Evolutionary conservation across 805 yeast species (phyloP).

Genomic region (Lipomyces spencermartinsiae): DNA sequence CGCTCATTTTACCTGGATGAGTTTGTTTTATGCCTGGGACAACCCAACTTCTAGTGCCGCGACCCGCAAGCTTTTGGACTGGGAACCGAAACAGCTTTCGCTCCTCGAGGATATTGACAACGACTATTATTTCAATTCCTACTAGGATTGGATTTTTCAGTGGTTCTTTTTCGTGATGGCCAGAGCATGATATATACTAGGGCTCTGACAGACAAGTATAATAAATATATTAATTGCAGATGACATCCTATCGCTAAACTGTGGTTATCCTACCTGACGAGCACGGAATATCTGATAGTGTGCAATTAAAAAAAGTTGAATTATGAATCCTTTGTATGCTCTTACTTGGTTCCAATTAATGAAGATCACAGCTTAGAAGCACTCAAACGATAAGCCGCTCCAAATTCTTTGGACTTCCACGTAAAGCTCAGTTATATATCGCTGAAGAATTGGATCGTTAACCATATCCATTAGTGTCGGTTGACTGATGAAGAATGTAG

Average conservation of each 20-base stretch:
- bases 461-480: too few species aligned
- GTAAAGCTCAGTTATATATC: too few species aligned
- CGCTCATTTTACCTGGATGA: conserved; percentile 11
- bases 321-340: too few species aligned
- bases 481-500: too few species aligned
- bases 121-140: conserved; percentile 8
- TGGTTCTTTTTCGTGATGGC: neutral
- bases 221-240: neutral
- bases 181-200: neutral
- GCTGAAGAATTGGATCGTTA: too few species aligned
- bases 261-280: neutral
- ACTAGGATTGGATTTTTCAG: neutral
- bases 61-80: conserved; percentile 16
- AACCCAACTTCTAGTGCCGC: conserved; percentile 18
- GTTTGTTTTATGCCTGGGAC: conserved; percentile 16
- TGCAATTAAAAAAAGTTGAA: neutral
- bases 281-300: neutral
- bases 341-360: too few species aligned
- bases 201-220: conserved; percentile 2
- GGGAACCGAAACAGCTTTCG: conserved; percentile 19
- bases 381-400: too few species aligned
- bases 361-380: too few species aligned
- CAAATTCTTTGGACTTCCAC: too few species aligned
- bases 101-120: conserved; percentile 18
- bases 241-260: neutral